Conservation (phyloP, 805 yeast species). For the Schwanniomyces vanrijiae region DNA sequence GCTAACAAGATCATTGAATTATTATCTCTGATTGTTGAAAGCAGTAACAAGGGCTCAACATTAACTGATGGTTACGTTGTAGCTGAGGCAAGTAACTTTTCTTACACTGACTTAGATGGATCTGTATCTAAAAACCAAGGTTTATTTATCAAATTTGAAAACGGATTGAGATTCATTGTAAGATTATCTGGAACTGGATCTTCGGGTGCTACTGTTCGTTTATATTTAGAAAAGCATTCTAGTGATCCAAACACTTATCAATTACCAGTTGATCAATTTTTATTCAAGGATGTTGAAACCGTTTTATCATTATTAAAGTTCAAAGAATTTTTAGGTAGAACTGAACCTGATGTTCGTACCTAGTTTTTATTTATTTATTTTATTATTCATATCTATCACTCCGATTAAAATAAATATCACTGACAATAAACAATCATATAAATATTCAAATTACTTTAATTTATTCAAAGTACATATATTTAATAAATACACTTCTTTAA, state of each 20-base stretch:
- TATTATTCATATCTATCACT: not conserved
- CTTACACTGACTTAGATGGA: conserved; percentile 93
- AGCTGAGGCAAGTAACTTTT: conserved; percentile 80
- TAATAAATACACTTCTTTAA: not conserved
- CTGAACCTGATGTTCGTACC: conserved; percentile 87
- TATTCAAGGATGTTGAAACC: conserved; percentile 58
- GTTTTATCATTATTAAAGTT: conserved; percentile 71
- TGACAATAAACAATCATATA: too few species aligned
- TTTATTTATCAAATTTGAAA: conserved; percentile 72
- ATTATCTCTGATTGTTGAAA: conserved; percentile 30
- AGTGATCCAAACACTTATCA: conserved; percentile 51
- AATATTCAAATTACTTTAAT: too few species aligned
- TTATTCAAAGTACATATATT: not conserved
- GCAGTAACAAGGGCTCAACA: conserved; percentile 45
- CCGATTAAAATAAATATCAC: not conserved
- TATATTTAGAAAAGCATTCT: conserved; percentile 84
- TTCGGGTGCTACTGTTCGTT: conserved; percentile 93
- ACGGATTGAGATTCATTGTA: conserved; percentile 83
- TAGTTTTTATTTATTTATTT: conserved; percentile 18
- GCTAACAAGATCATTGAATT: conserved; percentile 67
- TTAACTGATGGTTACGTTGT: conserved; percentile 53
- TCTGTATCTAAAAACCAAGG: conserved; percentile 88
- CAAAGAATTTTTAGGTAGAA: conserved; percentile 73
- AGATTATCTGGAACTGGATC: conserved; percentile 97
- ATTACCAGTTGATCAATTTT: conserved; percentile 63